Percentiles rank a stretch among this genome's conserved stretches.
Evolutionary conservation across 2,329 filamentous ascomycete genomes (phyloP).

Genomic region (Ceratocystis colombiana): DNA sequence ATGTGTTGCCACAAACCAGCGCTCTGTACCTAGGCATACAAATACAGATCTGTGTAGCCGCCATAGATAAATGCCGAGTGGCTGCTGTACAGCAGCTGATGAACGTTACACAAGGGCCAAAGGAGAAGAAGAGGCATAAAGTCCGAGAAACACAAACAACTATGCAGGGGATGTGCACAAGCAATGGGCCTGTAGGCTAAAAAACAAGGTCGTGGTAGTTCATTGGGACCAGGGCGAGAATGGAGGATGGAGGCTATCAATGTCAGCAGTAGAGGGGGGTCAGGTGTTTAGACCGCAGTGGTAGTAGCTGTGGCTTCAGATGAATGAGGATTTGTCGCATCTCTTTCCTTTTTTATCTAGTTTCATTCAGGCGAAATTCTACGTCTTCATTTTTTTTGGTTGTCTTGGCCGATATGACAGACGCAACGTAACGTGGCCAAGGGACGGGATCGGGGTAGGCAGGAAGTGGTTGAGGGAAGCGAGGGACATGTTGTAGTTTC

Average conservation of each 20-base stretch:
- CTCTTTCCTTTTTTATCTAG: not conserved
- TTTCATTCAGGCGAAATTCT: not conserved
- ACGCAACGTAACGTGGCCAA: constrained; percentile 11
- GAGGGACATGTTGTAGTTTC: not conserved
- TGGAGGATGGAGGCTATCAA: not conserved
- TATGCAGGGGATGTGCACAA: not conserved
- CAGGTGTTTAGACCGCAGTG: not conserved
- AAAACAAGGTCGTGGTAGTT: not conserved
- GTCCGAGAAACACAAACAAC: not conserved
- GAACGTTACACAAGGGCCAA: not conserved
- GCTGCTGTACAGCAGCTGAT: not conserved
- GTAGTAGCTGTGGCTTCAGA: not conserved
- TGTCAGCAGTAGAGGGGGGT: not conserved
- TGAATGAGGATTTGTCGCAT: not conserved
- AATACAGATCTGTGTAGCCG: too few relatives aligned
- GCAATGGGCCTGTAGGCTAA: not conserved
- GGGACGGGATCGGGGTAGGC: not conserved
- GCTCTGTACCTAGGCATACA: too few relatives aligned
- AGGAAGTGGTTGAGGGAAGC: not conserved
- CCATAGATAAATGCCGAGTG: not conserved
- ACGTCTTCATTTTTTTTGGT: not conserved
- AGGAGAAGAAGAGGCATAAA: too few relatives aligned
- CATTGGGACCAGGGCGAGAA: not conserved
- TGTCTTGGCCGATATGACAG: constrained; percentile 5
- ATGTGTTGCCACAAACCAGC: too few relatives aligned